Evolutionary conservation across 768 basidiomycete species (phyloP), one percentile per base, ranked within the genome.

Genomic region (Pleurotus tuber-regium): DNA sequence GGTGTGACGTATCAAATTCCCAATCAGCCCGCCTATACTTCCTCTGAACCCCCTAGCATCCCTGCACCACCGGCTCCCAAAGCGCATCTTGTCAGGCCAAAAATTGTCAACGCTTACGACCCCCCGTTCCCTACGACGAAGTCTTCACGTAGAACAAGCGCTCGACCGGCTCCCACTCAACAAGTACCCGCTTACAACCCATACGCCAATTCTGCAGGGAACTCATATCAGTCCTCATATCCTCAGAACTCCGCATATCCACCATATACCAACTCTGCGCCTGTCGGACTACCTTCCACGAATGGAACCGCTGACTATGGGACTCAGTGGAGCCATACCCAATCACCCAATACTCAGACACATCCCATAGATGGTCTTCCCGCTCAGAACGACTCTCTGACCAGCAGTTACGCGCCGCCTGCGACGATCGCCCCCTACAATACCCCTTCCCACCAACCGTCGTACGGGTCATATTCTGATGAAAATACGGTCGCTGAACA

Each of bases 41-140:
- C 55, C 11, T 42, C 44, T 28, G 47, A 48, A 31, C 23, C 48
- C 39, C 21, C 23, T 47, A 31, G 66, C 26, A 43, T 68, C 23
- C 59, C 66, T 35, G 60, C 73, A 18, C 61, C 73, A 24, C 68
- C 74, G 3, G 55, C 66, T 4, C 70, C 74, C 14, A 65, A 75
- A 2, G 66, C 76, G 1, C 63, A 74, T 24, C 59, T 84, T n/a
- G 81, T 71, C 53, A 76, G 87, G 43, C 84, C 85, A 19, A 87
- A 82, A 67, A 66, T 80, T 28, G 73, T 71, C 11, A 87, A 89
- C 57, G 88, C 87, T 1, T 90, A 89, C 58, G 88, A 90, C 58
- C 88, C 88, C 2, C 87, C 88, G 26, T 78, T 89, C 52, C 80
- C 80, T 31, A 74, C 82, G 1, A 66, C 71, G 14, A 77, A 70